Evolutionary conservation across 2,329 filamentous ascomycete genomes (phyloP).

Genomic region (Arthrobotrys musiformis): DNA sequence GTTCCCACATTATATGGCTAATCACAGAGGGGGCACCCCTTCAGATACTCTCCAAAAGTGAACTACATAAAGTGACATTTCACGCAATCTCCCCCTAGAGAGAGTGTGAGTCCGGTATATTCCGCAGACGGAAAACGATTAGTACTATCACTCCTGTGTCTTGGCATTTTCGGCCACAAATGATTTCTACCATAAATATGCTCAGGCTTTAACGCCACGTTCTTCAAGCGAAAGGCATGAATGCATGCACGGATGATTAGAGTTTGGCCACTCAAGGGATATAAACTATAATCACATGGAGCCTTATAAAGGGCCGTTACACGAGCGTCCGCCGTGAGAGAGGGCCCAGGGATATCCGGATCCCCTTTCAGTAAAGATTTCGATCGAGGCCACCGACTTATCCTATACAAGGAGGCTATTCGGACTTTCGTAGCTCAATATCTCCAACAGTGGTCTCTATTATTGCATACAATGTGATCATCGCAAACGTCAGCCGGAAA

Average conservation of each 20-base stretch:
- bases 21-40: neutral
- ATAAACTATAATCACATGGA: neutral
- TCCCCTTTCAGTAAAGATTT: neutral
- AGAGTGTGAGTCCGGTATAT: neutral
- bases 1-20: too few relatives aligned
- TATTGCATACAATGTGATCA: neutral
- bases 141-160: neutral
- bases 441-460: neutral
- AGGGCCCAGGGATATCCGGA: too few relatives aligned
- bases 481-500: neutral
- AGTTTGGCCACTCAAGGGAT: neutral
- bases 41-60: neutral
- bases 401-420: neutral
- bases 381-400: neutral
- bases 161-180: neutral
- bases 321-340: too few relatives aligned
- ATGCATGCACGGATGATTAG: neutral
- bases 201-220: neutral
- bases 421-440: neutral
- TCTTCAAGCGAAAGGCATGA: neutral
- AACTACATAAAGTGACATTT: neutral
- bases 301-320: constrained; percentile 7
- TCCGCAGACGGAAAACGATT: constrained; percentile 5
- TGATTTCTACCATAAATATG: neutral
- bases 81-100: neutral